These are phyloP conservation scores for Mycena galericulata DNA, from an alignment of 768 basidiomycete species.

Conservation along the genomic window DNA sequence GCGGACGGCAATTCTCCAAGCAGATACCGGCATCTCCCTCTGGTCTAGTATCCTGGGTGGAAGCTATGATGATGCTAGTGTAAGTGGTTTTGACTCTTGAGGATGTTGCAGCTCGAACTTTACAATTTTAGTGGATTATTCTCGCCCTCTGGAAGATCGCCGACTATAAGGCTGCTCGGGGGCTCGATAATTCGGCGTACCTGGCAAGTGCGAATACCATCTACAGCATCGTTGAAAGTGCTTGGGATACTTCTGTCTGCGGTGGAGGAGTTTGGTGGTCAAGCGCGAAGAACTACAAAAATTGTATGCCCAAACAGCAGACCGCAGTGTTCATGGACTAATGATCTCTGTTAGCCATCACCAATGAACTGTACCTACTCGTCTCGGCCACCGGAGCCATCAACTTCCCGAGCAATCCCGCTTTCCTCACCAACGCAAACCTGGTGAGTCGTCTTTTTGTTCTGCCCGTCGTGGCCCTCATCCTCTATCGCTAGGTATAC, in stretches of 20 bases:
- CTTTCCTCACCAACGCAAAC: constrained; percentile 62
- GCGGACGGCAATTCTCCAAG: constrained; percentile 44
- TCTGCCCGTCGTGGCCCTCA: background rate
- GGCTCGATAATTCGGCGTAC: constrained; percentile 46
- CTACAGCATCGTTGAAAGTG: constrained; percentile 61
- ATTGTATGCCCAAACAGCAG: constrained; percentile 35
- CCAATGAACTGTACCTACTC: constrained; percentile 67
- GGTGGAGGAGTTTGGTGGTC: constrained; percentile 78
- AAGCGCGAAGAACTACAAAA: constrained; percentile 66
- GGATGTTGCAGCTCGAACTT: constrained; percentile 42
- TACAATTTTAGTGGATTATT: constrained; percentile 60
- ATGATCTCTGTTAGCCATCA: constrained; percentile 50
- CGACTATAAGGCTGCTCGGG: constrained; percentile 61
- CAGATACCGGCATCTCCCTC: constrained; percentile 48
- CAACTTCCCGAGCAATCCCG: constrained; percentile 47
- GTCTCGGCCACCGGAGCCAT: constrained; percentile 63
- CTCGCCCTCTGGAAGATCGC: constrained; percentile 68
- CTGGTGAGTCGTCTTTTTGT: constrained; percentile 45
- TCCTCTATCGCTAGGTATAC: constrained; percentile 42
- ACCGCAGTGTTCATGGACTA: background rate
- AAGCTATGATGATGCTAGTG: constrained; percentile 62
- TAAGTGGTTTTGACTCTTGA: constrained; percentile 17
- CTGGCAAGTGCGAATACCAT: constrained; percentile 54
- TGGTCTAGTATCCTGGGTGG: constrained; percentile 59
- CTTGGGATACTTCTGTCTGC: constrained; percentile 61